Conservation (phyloP, 306 rosid genomes). For the Vigna mungo region DNA sequence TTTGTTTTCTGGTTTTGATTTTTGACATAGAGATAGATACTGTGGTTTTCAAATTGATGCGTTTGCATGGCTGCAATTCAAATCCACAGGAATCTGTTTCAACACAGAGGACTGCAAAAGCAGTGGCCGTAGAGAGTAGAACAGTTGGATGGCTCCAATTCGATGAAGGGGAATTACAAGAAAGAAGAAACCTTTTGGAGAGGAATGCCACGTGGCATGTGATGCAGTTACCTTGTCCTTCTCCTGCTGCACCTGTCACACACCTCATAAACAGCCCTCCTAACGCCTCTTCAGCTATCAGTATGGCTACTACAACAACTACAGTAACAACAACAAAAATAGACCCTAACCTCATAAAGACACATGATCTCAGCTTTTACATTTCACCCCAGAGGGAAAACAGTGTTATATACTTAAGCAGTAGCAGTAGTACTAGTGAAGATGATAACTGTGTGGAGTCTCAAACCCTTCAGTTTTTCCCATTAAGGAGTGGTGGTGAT, state of each 20-base stretch:
- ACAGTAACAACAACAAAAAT: slow-evolving; percentile 35
- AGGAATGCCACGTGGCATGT: slow-evolving; percentile 89
- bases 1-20: background rate
- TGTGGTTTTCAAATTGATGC: slow-evolving; percentile 26
- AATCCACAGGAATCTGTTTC: slow-evolving; percentile 73
- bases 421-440: slow-evolving; percentile 9
- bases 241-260: slow-evolving; percentile 27
- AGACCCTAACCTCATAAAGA: slow-evolving; percentile 63
- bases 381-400: slow-evolving; percentile 50
- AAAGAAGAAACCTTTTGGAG: slow-evolving; percentile 66
- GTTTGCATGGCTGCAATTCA: slow-evolving; percentile 19
- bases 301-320: slow-evolving; percentile 30
- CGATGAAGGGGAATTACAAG: slow-evolving; percentile 66
- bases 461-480: slow-evolving; percentile 90
- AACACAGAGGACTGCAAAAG: slow-evolving; percentile 46
- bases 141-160: slow-evolving; percentile 81
- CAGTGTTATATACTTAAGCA: slow-evolving; percentile 40
- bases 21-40: background rate
- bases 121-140: slow-evolving; percentile 49
- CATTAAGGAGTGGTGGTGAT: slow-evolving; percentile 56
- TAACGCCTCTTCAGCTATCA: background rate
- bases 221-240: slow-evolving; percentile 67
- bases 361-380: slow-evolving; percentile 59
- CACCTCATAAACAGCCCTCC: slow-evolving; percentile 51
- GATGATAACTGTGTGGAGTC: slow-evolving; percentile 45